Evolutionary conservation across 2,329 filamentous ascomycete species (phyloP), one percentile per base, ranked within the genome.

Genomic region (Xylaria sp.): DNA sequence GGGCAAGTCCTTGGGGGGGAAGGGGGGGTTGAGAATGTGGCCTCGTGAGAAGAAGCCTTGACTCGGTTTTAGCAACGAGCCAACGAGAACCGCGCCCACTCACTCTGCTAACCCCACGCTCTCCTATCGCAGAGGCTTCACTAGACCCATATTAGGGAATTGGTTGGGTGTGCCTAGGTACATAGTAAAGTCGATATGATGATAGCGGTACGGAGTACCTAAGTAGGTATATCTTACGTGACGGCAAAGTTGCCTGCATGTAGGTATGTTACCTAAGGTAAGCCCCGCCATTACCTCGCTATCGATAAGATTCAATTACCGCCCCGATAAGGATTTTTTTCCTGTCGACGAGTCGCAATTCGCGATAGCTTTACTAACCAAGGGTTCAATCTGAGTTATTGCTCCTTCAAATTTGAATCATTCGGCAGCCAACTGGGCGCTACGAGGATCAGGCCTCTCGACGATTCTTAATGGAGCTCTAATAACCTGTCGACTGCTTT

Each of bases 301-400:
- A 70, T 70, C 69, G 69, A 71, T 69, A 71, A 67, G 61, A 18
- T 9, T 13, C 15, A 13, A 15, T 41, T 12, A 13, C 8, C 20
- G 18, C 32, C 45, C 13, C 53, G 73, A 75, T 75, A 75, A 76
- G 73, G 63, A 48, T 66, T 72, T 75, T 74, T 76, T 75, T 74
- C 64, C 53, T 68, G 25, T 23, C 34, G 23, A 13, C 23, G 25
- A 56, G 25, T 41, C 32, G 36, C 59, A 65, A 72, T 55, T 55
- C n/a, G 30, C 50, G n/a, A 6, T 62, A 67, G 65, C 62, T 67
- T 71, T 63, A 48, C 30, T 39, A 39, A 25, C 25, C 34, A 12
- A 32, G 32, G 12, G 57, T 43, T 23, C 20, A 43, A 58, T 46
- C 50, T 8, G 48, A 61, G 58, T 69, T 25, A 36, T 8, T 53